Percentiles rank a stretch among this genome's conserved stretches.
Evolutionary conservation across 148 eudicot genomes (phyloP).

Genomic region (Polygonum aviculare): DNA sequence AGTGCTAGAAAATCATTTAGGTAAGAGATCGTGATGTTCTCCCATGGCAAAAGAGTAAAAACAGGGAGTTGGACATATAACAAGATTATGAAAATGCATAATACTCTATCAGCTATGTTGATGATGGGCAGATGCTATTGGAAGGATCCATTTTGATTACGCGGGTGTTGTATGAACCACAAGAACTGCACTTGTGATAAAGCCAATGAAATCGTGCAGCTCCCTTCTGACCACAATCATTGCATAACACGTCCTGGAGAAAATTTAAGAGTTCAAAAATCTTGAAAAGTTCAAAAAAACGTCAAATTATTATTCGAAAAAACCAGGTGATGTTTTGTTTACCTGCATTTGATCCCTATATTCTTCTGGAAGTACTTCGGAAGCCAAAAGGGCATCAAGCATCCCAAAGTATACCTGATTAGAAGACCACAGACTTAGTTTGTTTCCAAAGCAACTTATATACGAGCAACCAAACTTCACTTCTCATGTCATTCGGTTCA

Average conservation of each 20-base stretch:
- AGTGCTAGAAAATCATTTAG: background rate
- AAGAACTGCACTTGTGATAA: constrained; percentile 86
- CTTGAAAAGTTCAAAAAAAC: background rate
- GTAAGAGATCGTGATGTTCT: background rate
- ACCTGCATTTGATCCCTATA: constrained; percentile 81
- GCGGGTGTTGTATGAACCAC: constrained; percentile 89
- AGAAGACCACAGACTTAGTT: background rate
- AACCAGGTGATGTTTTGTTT: constrained; percentile 5
- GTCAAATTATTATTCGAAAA: background rate
- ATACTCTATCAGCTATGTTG: constrained; percentile 11
- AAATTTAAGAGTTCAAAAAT: constrained; percentile 1
- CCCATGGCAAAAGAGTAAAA: background rate
- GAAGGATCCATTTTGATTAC: constrained; percentile 56
- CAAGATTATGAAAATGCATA: background rate
- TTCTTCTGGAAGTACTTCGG: constrained; percentile 90
- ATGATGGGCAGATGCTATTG: constrained; percentile 30
- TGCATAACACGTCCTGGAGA: constrained; percentile 80
- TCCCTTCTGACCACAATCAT: constrained; percentile 87
- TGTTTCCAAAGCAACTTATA: background rate
- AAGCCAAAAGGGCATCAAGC: constrained; percentile 93
- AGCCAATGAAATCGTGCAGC: constrained; percentile 87
- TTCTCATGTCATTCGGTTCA: background rate
- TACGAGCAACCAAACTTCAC: background rate
- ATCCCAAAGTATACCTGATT: constrained; percentile 87
- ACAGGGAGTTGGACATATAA: background rate